Evolutionary conservation across 2,329 filamentous ascomycete species (phyloP), one percentile per base, ranked within the genome.

Genomic region (Cytospora mali): DNA sequence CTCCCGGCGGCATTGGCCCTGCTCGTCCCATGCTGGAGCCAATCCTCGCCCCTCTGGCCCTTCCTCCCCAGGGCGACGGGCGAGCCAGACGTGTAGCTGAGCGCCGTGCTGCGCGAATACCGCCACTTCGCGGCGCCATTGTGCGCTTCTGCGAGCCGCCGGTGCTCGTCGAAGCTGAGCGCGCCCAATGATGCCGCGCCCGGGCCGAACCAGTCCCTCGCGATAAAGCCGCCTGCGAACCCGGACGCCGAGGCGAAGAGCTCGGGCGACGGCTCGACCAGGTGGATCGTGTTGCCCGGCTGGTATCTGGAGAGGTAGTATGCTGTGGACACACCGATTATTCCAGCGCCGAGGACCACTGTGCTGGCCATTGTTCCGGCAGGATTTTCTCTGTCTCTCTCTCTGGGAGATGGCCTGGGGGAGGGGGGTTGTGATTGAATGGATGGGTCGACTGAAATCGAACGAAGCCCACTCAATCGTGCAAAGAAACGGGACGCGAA

Each of bases 231-330:
- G 21, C 83, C 91, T 0, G 90, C 89, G 67, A 84, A 87, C 1
- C 91, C 90, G 2, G 89, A 93, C 0, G 91, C 90, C 31, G 88
- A 91, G 13, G 85, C 82, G 74, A 93, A 92, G 33, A 93, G 80
- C 66, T 85, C 72, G 1, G 76, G 72, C 0, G 78, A 76, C 0
- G 77, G 70, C 58, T 84, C 81, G 39, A 83, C 75, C 9, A 84
- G 73, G 66, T 82, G 79, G 58, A 84, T 77, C 23, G 71, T 75
- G 7, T 73, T 75, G 0, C 73, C 73, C 0, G 76, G 72, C 66
- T 80, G 76, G 66, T 76, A 76, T 59, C 75, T 74, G 7, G 86
- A 84, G 33, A 93, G 82, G 72, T 90, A 92, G 75, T 88, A 92
- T n/a, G 88, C 88, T 13, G 86, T 89, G 1, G 87, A 86, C 35